Conservation (phyloP, 495 filamentous ascomycete genomes). For the Cercophora sp. region DNA sequence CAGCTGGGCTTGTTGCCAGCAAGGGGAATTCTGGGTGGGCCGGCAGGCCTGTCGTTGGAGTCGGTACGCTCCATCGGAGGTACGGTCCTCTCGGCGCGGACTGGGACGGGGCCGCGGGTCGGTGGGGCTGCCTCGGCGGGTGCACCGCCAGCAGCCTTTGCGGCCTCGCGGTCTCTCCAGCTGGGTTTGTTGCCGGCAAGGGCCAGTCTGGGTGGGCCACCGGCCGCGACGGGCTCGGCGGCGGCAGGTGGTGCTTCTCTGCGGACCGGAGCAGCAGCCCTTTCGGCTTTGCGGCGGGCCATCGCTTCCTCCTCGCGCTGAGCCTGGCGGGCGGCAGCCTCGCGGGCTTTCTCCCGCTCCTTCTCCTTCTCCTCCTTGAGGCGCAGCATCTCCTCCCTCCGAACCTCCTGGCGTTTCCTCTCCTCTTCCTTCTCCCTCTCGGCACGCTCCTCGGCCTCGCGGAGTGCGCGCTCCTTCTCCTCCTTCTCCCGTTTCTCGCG, state of each 20-base stretch:
- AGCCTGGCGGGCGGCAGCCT: constrained; percentile 47
- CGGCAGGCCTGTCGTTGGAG: constrained; percentile 51
- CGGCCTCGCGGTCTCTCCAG: constrained; percentile 46
- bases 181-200: constrained; percentile 32
- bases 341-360: constrained; percentile 61
- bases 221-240: constrained; percentile 34
- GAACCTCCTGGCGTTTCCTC: constrained; percentile 64
- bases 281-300: constrained; percentile 47
- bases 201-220: constrained; percentile 25
- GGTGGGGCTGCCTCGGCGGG: constrained; percentile 22
- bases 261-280: constrained; percentile 29
- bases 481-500: constrained; percentile 78
- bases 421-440: constrained; percentile 79
- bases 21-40: constrained; percentile 66
- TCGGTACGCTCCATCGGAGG: constrained; percentile 44
- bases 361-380: constrained; percentile 79
- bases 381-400: constrained; percentile 57
- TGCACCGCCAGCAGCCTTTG: constrained; percentile 5
- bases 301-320: constrained; percentile 53
- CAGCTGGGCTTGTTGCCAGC: constrained; percentile 63
- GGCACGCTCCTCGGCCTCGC: constrained; percentile 82
- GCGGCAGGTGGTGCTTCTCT: constrained; percentile 38
- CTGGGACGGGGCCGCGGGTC: constrained; percentile 20
- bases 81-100: not conserved
- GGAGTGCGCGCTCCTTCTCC: constrained; percentile 66